phyloP scores from a whole-genome alignment of 257 asterid species.

The Solanum sitiens region DNA sequence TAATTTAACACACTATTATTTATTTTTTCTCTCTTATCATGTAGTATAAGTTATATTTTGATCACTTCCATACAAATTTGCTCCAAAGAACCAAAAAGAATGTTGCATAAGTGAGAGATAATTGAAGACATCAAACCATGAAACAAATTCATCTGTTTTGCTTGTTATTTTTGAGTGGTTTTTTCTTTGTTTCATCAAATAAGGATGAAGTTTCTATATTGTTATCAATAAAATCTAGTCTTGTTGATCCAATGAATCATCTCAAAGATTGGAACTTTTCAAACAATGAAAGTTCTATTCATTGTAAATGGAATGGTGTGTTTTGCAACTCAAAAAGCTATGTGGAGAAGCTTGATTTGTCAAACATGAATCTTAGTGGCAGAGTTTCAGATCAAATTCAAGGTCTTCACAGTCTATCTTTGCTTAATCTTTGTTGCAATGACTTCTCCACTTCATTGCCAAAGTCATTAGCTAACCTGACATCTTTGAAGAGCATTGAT shows the following conservation, averaged over 20 bases:
- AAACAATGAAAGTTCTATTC: slow-evolving; percentile 4
- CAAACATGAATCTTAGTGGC: slow-evolving; percentile 66
- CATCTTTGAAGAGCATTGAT: slow-evolving; percentile 36
- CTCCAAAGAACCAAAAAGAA: slow-evolving; percentile 26
- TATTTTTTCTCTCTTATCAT: slow-evolving; percentile 8
- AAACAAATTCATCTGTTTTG: not conserved
- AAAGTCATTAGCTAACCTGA: slow-evolving; percentile 27
- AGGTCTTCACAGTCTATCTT: slow-evolving; percentile 19
- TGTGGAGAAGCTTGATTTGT: slow-evolving; percentile 47
- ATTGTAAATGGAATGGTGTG: slow-evolving; percentile 60
- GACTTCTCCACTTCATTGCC: slow-evolving; percentile 34
- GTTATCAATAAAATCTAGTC: slow-evolving; percentile 33
- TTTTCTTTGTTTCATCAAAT: slow-evolving; percentile 36
- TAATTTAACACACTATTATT: slow-evolving; percentile 9
- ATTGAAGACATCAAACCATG: slow-evolving; percentile 15
- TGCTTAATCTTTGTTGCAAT: slow-evolving; percentile 44
- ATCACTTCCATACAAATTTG: slow-evolving; percentile 8
- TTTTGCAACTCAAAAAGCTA: slow-evolving; percentile 40
- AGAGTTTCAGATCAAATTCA: slow-evolving; percentile 32
- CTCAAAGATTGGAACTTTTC: slow-evolving; percentile 41
- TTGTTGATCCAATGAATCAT: slow-evolving; percentile 40
- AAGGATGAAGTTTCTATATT: slow-evolving; percentile 32
- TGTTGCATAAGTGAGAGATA: not conserved
- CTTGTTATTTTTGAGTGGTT: slow-evolving; percentile 42
- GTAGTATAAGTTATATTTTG: slow-evolving; percentile 24